phyloP scores from a whole-genome alignment of 768 basidiomycete species.

The Hygrocybe punicea region DNA sequence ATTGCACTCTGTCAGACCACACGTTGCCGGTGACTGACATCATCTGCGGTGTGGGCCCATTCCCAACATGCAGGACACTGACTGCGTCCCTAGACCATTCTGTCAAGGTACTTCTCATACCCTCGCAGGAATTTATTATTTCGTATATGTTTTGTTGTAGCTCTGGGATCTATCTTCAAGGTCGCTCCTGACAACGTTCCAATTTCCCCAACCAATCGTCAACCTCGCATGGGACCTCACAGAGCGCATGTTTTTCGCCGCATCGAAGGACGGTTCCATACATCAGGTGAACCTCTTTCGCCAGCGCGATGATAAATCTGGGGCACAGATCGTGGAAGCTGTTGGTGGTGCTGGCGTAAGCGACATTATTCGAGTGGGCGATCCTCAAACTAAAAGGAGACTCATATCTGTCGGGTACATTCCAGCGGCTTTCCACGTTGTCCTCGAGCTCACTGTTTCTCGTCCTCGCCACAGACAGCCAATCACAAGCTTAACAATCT shows the following conservation, averaged over 20 bases:
- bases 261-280: slow-evolving; percentile 67
- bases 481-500: slow-evolving; percentile 71
- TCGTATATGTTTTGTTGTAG: slow-evolving; percentile 36
- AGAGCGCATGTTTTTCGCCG: slow-evolving; percentile 87
- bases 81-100: slow-evolving; percentile 86
- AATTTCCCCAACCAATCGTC: slow-evolving; percentile 74
- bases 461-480: slow-evolving; percentile 51
- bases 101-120: slow-evolving; percentile 61
- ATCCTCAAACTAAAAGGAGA: slow-evolving; percentile 48
- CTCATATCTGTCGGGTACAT: slow-evolving; percentile 70
- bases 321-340: slow-evolving; percentile 57
- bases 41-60: slow-evolving; percentile 71
- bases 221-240: slow-evolving; percentile 74
- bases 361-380: slow-evolving; percentile 68
- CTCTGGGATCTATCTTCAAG: slow-evolving; percentile 78
- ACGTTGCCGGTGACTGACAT: slow-evolving; percentile 87
- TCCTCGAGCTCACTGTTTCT: slow-evolving; percentile 4
- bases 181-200: slow-evolving; percentile 79
- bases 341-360: slow-evolving; percentile 69
- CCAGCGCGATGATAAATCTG: slow-evolving; percentile 52
- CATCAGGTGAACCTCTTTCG: slow-evolving; percentile 79
- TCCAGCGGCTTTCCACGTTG: slow-evolving; percentile 2
- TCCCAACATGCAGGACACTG: slow-evolving; percentile 72
- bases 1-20: slow-evolving; percentile 83
- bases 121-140: background rate